Evolutionary conservation across 176 grass and related monocot genomes (phyloP).

Genomic region (Themeda triandra): DNA sequence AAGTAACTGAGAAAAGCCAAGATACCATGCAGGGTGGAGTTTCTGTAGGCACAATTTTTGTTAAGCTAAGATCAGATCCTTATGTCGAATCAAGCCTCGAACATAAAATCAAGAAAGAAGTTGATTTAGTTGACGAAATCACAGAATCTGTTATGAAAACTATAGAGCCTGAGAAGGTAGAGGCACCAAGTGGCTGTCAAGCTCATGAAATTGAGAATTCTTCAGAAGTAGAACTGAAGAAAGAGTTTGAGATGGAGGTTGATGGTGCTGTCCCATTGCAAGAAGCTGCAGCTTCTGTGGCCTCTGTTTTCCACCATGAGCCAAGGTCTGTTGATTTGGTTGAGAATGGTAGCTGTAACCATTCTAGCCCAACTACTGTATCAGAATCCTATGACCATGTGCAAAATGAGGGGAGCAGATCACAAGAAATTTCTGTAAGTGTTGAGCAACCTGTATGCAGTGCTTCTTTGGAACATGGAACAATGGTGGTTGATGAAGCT

Average conservation of each 20-base stretch:
- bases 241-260: constrained; percentile 5
- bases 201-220: constrained; percentile 18
- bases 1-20: neutral
- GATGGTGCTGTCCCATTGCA: constrained; percentile 2
- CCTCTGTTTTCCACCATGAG: constrained; percentile 10
- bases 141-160: constrained; percentile 9
- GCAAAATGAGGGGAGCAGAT: constrained; percentile 3
- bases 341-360: neutral
- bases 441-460: constrained; percentile 12
- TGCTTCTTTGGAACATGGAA: constrained; percentile 11
- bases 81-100: neutral
- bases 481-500: constrained; percentile 15
- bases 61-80: constrained; percentile 20
- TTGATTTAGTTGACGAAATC: constrained; percentile 12
- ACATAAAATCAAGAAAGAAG: constrained; percentile 1
- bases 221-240: constrained; percentile 11
- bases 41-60: constrained; percentile 5
- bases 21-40: constrained; percentile 7
- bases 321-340: constrained; percentile 10
- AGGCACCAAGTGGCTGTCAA: neutral
- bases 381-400: constrained; percentile 6
- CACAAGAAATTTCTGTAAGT: constrained; percentile 25
- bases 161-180: constrained; percentile 5
- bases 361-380: neutral
- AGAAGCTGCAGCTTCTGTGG: neutral